Percentiles rank a stretch among this genome's conserved stretches.
Evolutionary conservation across 768 basidiomycete genomes (phyloP).

Genomic region (Neoboletus brunneissimus): DNA sequence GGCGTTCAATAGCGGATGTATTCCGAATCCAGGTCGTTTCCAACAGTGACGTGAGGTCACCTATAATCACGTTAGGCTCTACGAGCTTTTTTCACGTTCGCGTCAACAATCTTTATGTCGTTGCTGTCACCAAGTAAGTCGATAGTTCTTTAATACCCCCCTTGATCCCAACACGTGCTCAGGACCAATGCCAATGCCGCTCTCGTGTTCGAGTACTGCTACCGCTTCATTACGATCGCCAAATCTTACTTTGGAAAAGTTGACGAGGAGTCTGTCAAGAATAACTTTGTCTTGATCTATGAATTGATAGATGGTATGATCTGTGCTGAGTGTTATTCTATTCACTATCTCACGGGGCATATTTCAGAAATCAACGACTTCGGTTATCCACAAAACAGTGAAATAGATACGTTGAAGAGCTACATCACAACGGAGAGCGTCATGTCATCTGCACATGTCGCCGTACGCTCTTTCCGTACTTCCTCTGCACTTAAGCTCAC

Average conservation of each 20-base stretch:
- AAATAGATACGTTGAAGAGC: slow-evolving; percentile 94
- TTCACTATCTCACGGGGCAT: slow-evolving; percentile 3
- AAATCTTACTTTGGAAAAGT: slow-evolving; percentile 98
- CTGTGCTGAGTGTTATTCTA: slow-evolving; percentile 8
- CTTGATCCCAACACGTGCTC: background rate
- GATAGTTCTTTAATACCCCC: background rate
- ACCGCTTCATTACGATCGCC: slow-evolving; percentile 92
- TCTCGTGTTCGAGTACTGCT: slow-evolving; percentile 96
- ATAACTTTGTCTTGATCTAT: slow-evolving; percentile 98
- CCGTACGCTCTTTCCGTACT: slow-evolving; percentile 45
- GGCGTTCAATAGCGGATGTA: slow-evolving; percentile 95
- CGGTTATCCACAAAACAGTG: slow-evolving; percentile 98
- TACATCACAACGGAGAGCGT: slow-evolving; percentile 99
- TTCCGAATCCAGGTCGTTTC: slow-evolving; percentile 99
- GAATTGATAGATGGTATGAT: slow-evolving; percentile 89
- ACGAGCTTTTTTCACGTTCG: slow-evolving; percentile 99
- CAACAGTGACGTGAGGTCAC: slow-evolving; percentile 93
- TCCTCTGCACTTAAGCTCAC: slow-evolving; percentile 1
- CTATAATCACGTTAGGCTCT: slow-evolving; percentile 95
- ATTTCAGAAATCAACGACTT: slow-evolving; percentile 93
- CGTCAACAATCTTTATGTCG: slow-evolving; percentile 92
- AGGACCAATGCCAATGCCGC: slow-evolving; percentile 98
- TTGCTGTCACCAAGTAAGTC: slow-evolving; percentile 90
- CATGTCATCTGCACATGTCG: slow-evolving; percentile 78
- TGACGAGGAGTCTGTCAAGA: slow-evolving; percentile 97